These are phyloP conservation scores for Domatiomyces globalis DNA, from an alignment of 2,329 filamentous ascomycete species.

Conservation along the genomic window DNA sequence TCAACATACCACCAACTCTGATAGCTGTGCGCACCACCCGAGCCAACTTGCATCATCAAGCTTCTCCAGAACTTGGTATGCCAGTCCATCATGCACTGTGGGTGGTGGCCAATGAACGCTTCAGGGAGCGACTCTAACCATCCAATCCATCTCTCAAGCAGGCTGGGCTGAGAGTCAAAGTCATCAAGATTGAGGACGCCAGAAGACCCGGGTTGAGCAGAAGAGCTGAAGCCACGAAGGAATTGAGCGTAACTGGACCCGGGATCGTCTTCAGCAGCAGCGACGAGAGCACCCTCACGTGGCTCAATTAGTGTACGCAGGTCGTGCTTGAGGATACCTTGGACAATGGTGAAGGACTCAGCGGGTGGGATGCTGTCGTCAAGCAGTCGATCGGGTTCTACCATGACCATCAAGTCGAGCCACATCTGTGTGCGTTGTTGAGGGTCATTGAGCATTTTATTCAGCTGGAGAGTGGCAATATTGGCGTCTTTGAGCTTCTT, in stretches of 20 bases:
- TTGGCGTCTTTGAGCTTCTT: constrained; percentile 85
- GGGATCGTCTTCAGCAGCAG: constrained; percentile 23
- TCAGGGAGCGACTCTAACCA: constrained; percentile 30
- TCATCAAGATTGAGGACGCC: not conserved
- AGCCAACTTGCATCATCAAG: constrained; percentile 30
- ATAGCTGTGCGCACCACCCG: constrained; percentile 33
- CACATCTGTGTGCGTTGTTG: constrained; percentile 93
- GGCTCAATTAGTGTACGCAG: constrained; percentile 31
- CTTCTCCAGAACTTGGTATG: constrained; percentile 31
- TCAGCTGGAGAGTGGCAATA: constrained; percentile 80
- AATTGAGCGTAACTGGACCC: constrained; percentile 17
- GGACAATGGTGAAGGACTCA: constrained; percentile 30
- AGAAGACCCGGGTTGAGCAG: not conserved
- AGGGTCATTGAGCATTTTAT: constrained; percentile 78
- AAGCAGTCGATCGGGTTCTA: constrained; percentile 43
- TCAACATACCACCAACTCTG: constrained; percentile 32
- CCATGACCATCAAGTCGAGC: constrained; percentile 62
- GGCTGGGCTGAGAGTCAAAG: not conserved
- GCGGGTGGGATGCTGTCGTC: constrained; percentile 43
- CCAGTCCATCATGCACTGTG: constrained; percentile 32
- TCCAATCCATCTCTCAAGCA: constrained; percentile 30
- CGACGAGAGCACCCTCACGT: constrained; percentile 18
- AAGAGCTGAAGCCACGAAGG: constrained; percentile 7
- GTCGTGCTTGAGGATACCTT: constrained; percentile 30
- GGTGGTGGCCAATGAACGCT: constrained; percentile 28